Percentiles rank a stretch among this genome's conserved stretches.
These are phyloP conservation scores for Wickerhamiella lipophila DNA, from an alignment of 805 yeast genomes.

Conservation along the genomic window DNA sequence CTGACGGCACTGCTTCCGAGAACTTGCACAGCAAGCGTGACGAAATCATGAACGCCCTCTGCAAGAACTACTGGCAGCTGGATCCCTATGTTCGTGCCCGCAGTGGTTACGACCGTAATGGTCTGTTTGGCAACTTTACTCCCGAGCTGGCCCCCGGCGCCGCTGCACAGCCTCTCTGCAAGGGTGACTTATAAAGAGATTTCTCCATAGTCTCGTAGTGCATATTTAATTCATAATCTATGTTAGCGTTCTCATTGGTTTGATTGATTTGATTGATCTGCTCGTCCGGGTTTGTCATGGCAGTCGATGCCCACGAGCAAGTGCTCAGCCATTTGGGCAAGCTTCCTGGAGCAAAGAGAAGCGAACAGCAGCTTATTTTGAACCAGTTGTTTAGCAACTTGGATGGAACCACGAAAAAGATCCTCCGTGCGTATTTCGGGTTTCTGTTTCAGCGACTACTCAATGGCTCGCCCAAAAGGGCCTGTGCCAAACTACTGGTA, in stretches of 20 bases:
- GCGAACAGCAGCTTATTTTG: background rate
- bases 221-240: slow-evolving; percentile 1
- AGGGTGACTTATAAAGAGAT: slow-evolving; percentile 1
- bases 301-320: background rate
- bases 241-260: background rate
- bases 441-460: background rate
- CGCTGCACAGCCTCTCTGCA: slow-evolving; percentile 20
- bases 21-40: slow-evolving; percentile 35
- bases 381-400: background rate
- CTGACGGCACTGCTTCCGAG: slow-evolving; percentile 41
- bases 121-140: slow-evolving; percentile 36
- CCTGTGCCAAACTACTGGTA: background rate
- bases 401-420: background rate
- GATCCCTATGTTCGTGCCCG: slow-evolving; percentile 80
- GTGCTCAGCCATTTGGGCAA: background rate
- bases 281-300: background rate
- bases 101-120: slow-evolving; percentile 65
- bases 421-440: background rate
- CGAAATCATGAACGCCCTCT: slow-evolving; percentile 39
- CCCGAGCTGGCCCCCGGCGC: slow-evolving; percentile 19
- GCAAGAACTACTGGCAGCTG: slow-evolving; percentile 50
- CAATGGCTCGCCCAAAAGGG: background rate
- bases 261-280: no score
- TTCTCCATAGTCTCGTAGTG: background rate
- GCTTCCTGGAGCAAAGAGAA: background rate